These are phyloP conservation scores for Zangia roseola DNA, from an alignment of 768 basidiomycete genomes.

Conservation along the genomic window DNA sequence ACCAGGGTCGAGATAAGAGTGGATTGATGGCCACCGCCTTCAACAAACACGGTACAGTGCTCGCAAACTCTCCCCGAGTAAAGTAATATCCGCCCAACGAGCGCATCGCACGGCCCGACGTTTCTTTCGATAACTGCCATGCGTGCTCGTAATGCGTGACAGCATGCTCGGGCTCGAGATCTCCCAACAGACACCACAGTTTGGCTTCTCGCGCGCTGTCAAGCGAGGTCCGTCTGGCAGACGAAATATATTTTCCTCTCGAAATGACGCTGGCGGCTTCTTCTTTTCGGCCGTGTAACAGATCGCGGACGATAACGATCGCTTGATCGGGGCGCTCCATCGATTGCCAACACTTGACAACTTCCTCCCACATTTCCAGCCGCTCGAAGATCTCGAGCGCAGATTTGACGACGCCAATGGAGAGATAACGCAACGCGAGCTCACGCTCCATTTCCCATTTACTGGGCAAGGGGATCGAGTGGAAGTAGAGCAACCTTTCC, in stretches of 20 bases:
- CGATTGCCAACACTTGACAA: constrained; percentile 81
- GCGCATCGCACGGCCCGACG: constrained; percentile 88
- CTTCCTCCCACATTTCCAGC: constrained; percentile 99
- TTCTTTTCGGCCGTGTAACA: constrained; percentile 80
- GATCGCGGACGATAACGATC: constrained; percentile 75
- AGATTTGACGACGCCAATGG: constrained; percentile 83
- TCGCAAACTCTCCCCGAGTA: constrained; percentile 56
- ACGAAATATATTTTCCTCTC: constrained; percentile 53
- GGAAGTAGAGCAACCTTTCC: constrained; percentile 79
- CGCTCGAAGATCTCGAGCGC: constrained; percentile 93
- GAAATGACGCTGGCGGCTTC: constrained; percentile 74
- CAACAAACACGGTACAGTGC: constrained; percentile 65
- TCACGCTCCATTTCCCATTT: constrained; percentile 95
- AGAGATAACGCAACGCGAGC: constrained; percentile 78
- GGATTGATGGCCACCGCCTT: constrained; percentile 88
- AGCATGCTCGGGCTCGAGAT: constrained; percentile 75
- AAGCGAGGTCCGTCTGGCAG: constrained; percentile 40
- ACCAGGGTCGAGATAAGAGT: constrained; percentile 86
- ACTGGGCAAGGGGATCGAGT: constrained; percentile 79
- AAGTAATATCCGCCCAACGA: constrained; percentile 87
- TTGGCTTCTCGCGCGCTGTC: constrained; percentile 82
- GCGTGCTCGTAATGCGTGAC: constrained; percentile 76
- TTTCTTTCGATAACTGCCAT: constrained; percentile 77
- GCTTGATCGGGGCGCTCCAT: constrained; percentile 81
- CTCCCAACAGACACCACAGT: constrained; percentile 92